Conservation (phyloP, 805 yeast genomes). For the Candida xyloterini region DNA sequence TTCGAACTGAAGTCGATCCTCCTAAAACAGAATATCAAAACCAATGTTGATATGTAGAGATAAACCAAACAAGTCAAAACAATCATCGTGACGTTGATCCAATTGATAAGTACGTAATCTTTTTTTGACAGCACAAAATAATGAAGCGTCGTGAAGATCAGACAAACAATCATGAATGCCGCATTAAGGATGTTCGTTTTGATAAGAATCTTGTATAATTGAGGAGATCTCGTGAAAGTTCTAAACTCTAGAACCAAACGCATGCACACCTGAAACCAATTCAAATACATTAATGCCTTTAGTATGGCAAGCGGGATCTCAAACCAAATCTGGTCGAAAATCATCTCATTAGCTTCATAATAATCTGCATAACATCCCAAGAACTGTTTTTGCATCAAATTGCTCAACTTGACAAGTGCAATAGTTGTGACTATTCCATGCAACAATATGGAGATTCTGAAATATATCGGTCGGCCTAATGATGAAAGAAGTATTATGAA, state of each 20-base stretch:
- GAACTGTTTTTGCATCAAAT: slow-evolving; percentile 49
- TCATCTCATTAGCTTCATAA: slow-evolving; percentile 34
- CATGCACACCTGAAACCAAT: slow-evolving; percentile 36
- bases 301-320: slow-evolving; percentile 41
- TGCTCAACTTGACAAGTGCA: slow-evolving; percentile 44
- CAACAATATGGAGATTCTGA: slow-evolving; percentile 56
- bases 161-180: slow-evolving; percentile 7
- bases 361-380: slow-evolving; percentile 52
- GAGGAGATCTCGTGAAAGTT: slow-evolving; percentile 4
- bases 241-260: slow-evolving; percentile 12
- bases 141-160: slow-evolving; percentile 8
- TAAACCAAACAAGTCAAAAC: slow-evolving; percentile 31
- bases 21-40: slow-evolving; percentile 38
- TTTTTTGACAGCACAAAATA: slow-evolving; percentile 1
- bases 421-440: slow-evolving; percentile 55
- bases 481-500: slow-evolving; percentile 53
- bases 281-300: slow-evolving; percentile 45
- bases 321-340: slow-evolving; percentile 38
- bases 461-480: slow-evolving; percentile 54
- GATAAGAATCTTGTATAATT: slow-evolving; percentile 5
- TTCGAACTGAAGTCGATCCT: slow-evolving; percentile 46
- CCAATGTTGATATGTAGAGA: slow-evolving; percentile 31
- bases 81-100: slow-evolving; percentile 30
- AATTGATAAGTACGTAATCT: slow-evolving; percentile 18
- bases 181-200: slow-evolving; percentile 7